Base-by-base conservation (phyloP, 768 basidiomycete species). In the Kwoniella heveanensis region DNA sequence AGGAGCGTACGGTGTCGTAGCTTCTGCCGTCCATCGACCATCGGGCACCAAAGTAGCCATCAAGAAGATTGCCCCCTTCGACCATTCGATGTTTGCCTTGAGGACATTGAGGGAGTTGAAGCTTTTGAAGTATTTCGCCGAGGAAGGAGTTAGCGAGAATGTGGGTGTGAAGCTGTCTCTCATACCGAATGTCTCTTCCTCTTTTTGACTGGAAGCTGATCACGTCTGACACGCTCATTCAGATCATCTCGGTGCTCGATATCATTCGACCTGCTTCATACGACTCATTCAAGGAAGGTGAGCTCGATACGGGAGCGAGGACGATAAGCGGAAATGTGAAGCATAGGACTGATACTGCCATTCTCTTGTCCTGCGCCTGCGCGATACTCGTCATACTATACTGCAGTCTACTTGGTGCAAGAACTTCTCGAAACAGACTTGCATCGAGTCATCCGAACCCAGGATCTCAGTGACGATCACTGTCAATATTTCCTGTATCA, bases 401-500 rank as follows among this genome's bases (percentile, higher is more conserved):
- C 39, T 44, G 19, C 56, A 71, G 71, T 72, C 22, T 77, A 74
- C 29, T 62, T 92, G 73, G 89, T 91, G 61, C 90, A 92, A 81
- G 93, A 95, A 76, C 82, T 93, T 71, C 92, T 93, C 88, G 92
- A 94, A 79, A 95, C 92, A 9, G 93, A 94, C 82, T 88, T 97
- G 87, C 94, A 97, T 78, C 89, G 95, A 19, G 94, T 96, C 46
- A 95, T 97, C 77, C 85, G 92, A 56, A 94, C 92, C 24, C 93
- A 96, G 77, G 90, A 94, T 79, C 85, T 97, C 7, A 92, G 90
- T 25, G 93, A 97, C 76, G 94, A 97, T 81, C 94, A 96, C 77
- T 90, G 88, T 12, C 92, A 88, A 84, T 90, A 90, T 74, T 90
- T 90, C 78, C 82, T 90, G 56, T 91, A 90, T 64, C 92, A 97